Percentiles rank a stretch among this genome's conserved stretches.
phyloP scores from a whole-genome alignment of 1,284 basidiomycete genomes.

The Boletus sp. region DNA sequence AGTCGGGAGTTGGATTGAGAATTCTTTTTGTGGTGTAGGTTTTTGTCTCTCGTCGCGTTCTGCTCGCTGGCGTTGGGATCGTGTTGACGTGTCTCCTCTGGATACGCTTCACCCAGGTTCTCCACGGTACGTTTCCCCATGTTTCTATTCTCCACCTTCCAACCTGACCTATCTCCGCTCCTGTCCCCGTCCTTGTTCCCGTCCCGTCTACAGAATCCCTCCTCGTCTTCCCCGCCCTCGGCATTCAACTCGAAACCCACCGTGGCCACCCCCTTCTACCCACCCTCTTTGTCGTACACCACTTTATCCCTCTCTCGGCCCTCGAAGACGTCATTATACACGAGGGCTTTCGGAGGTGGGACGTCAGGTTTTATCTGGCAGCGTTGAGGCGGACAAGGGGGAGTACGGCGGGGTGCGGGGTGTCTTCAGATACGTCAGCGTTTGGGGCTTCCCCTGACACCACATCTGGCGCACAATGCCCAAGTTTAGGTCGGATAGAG shows the following conservation, averaged over 20 bases:
- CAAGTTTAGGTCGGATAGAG: slow-evolving; percentile 16
- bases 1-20: not conserved
- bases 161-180: not conserved
- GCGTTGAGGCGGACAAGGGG: slow-evolving; percentile 36
- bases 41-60: not conserved
- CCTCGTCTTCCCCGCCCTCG: slow-evolving; percentile 58
- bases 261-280: slow-evolving; percentile 45
- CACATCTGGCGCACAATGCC: too few species aligned
- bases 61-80: slow-evolving; percentile 17
- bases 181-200: not conserved
- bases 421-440: not conserved
- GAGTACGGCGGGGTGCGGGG: too few species aligned
- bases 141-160: not conserved
- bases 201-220: slow-evolving; percentile 53
- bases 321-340: slow-evolving; percentile 67
- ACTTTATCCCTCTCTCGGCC: slow-evolving; percentile 53
- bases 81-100: slow-evolving; percentile 27
- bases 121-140: slow-evolving; percentile 45
- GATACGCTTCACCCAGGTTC: slow-evolving; percentile 43
- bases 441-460: not conserved
- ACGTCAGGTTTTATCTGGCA: slow-evolving; percentile 64
- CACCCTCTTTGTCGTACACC: slow-evolving; percentile 39
- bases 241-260: slow-evolving; percentile 69
- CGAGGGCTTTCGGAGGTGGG: slow-evolving; percentile 67
- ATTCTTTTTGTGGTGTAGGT: not conserved